phyloP scores from a whole-genome alignment of 1,139 yeast genomes.

The Suhomyces ambrosiae region DNA sequence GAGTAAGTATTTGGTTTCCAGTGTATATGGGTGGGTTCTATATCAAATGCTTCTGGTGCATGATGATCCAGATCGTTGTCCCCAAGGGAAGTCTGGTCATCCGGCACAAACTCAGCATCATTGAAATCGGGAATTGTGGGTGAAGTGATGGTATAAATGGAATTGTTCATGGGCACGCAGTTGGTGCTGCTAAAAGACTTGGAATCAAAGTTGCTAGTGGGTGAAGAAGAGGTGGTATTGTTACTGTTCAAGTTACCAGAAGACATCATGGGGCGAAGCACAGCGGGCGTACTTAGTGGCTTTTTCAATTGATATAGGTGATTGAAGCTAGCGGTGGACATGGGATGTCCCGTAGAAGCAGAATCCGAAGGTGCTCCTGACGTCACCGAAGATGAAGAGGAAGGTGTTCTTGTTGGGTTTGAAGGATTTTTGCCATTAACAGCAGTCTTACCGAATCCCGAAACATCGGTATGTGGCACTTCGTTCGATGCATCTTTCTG shows the following conservation, averaged over 20 bases:
- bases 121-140: slow-evolving; percentile 4
- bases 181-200: background rate
- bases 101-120: slow-evolving; percentile 3
- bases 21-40: slow-evolving; percentile 44
- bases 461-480: no score
- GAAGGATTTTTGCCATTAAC: background rate
- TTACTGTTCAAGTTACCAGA: background rate
- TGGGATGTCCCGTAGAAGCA: background rate
- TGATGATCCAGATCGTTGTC: slow-evolving; percentile 1
- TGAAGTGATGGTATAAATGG: slow-evolving; percentile 13
- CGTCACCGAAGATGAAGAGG: slow-evolving; percentile 2
- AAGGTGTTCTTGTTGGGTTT: slow-evolving; percentile 2
- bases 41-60: slow-evolving; percentile 9
- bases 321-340: slow-evolving; percentile 4
- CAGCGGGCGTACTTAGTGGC: slow-evolving; percentile 48
- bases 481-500: background rate
- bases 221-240: background rate
- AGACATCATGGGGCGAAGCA: slow-evolving; percentile 34
- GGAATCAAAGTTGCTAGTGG: background rate
- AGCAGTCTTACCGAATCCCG: no score
- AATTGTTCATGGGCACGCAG: slow-evolving; percentile 4
- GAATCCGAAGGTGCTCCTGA: background rate
- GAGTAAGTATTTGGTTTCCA: slow-evolving; percentile 45
- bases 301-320: slow-evolving; percentile 40
- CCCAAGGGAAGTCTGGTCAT: background rate